Conservation (phyloP, 768 basidiomycete genomes). For the Boletus insuetus region DNA sequence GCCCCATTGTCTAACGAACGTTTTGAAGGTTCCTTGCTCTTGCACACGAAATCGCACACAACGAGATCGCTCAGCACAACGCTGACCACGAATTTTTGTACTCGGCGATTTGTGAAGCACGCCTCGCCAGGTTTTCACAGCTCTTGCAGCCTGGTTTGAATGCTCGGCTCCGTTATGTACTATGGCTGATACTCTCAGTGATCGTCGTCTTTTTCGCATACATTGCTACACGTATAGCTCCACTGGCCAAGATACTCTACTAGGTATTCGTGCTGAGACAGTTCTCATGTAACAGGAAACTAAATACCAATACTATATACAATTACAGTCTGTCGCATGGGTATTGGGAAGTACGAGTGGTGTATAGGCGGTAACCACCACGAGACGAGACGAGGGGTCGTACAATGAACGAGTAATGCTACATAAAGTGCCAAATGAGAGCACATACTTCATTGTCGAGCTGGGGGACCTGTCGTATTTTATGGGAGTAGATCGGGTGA, state of each 20-base stretch:
- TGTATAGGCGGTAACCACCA: too few relatives aligned
- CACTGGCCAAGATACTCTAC: too few relatives aligned
- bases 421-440: too few relatives aligned
- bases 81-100: conserved; percentile 92
- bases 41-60: conserved; percentile 90
- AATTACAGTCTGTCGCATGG: too few relatives aligned
- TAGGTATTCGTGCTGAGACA: too few relatives aligned
- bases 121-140: conserved; percentile 40
- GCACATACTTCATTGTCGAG: too few relatives aligned
- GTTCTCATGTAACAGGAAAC: too few relatives aligned
- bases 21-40: conserved; percentile 69
- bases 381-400: too few relatives aligned
- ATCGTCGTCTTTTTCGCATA: neutral
- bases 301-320: too few relatives aligned
- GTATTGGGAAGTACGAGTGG: too few relatives aligned
- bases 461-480: neutral
- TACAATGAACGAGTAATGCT: too few relatives aligned
- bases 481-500: neutral
- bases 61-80: conserved; percentile 77
- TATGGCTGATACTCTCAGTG: neutral
- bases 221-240: neutral
- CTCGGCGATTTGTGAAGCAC: conserved; percentile 76
- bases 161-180: neutral
- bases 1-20: neutral
- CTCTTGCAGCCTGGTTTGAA: neutral